These are phyloP conservation scores for Alternaria solani DNA, from an alignment of 2,329 filamentous ascomycete species.

Conservation along the genomic window DNA sequence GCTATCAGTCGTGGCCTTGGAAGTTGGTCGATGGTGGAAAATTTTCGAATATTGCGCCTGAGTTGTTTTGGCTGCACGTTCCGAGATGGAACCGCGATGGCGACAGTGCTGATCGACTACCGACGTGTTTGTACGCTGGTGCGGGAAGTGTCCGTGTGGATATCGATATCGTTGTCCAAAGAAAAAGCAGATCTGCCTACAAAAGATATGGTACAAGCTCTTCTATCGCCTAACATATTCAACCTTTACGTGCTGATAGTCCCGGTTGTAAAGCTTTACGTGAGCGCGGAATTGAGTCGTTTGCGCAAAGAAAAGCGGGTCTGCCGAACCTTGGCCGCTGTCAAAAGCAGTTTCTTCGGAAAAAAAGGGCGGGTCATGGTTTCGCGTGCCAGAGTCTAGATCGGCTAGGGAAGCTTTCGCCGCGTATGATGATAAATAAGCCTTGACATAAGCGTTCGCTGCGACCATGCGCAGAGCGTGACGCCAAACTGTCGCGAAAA, in stretches of 20 bases:
- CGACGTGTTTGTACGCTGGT: not conserved
- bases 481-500: not conserved
- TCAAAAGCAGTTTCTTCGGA: conserved; percentile 1
- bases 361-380: not conserved
- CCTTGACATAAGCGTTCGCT: not conserved
- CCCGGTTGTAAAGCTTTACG: conserved; percentile 12
- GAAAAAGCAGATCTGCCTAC: not conserved
- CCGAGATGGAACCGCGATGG: conserved; percentile 2
- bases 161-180: not conserved
- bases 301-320: conserved; percentile 10
- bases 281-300: conserved; percentile 19
- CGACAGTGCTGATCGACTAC: not conserved
- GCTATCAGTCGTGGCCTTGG: not conserved
- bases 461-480: not conserved
- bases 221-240: not conserved
- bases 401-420: not conserved
- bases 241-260: conserved; percentile 1
- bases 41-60: not conserved
- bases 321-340: conserved; percentile 7
- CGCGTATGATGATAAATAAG: not conserved
- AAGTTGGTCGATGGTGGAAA: not conserved
- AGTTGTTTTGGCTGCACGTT: not conserved
- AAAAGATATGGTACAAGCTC: not conserved
- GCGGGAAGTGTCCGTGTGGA: not conserved
- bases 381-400: not conserved